Evolutionary conservation across 495 filamentous ascomycete genomes (phyloP).

Genomic region (Endocarpon pusillum): DNA sequence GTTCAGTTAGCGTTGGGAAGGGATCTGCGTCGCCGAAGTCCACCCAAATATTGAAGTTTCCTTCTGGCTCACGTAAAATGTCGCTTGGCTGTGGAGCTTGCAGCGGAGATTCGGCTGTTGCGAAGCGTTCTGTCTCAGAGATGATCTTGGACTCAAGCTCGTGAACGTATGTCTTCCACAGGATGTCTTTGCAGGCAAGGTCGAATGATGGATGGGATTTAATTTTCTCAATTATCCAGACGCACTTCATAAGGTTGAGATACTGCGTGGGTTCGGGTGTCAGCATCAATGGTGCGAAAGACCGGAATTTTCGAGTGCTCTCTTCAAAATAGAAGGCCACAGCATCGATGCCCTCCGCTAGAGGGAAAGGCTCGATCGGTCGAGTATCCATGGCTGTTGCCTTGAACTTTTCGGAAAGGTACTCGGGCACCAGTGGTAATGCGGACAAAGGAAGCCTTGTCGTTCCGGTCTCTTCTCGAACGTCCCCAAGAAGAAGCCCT

Average conservation of each 20-base stretch:
- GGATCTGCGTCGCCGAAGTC: background rate
- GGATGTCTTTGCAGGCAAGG: no score
- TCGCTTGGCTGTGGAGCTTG: background rate
- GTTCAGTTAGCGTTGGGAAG: background rate
- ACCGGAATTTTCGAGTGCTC: background rate
- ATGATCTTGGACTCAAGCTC: background rate
- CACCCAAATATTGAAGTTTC: background rate
- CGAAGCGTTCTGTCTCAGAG: background rate
- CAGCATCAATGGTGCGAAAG: background rate
- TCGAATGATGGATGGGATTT: no score
- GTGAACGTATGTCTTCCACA: background rate
- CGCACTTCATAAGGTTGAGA: constrained; percentile 10
- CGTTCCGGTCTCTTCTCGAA: no score
- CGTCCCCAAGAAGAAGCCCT: constrained; percentile 3
- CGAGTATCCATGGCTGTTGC: background rate
- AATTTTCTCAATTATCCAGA: constrained; percentile 6
- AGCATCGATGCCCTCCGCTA: constrained; percentile 9
- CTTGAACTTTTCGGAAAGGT: constrained; percentile 3
- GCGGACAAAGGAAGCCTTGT: no score
- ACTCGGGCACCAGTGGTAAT: constrained; percentile 3
- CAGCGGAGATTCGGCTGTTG: background rate
- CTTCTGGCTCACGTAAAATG: background rate
- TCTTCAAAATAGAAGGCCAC: constrained; percentile 8
- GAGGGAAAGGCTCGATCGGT: constrained; percentile 2
- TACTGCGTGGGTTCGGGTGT: constrained; percentile 8